A percentile compares a stretch with the other conserved stretches of the same genome.
Conservation (phyloP, 179 eudicot genomes). For the Silene coronaria region DNA sequence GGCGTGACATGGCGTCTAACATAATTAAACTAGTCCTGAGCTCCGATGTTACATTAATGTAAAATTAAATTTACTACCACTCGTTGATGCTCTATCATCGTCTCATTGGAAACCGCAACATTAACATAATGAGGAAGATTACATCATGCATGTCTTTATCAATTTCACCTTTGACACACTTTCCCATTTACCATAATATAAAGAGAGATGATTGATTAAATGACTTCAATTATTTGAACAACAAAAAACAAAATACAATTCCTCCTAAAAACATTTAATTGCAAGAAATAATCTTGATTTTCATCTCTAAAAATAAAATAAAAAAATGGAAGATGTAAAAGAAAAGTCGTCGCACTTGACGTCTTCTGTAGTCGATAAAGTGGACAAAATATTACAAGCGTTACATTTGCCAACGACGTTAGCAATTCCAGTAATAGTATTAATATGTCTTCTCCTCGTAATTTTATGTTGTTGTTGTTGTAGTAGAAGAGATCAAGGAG, state of each 20-base stretch:
- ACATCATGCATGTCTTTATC: no score
- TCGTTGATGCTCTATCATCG: no score
- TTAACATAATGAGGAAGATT: no score
- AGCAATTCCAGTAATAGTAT: not conserved
- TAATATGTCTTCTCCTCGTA: conserved; percentile 5
- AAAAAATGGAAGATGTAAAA: conserved; percentile 7
- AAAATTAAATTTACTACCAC: no score
- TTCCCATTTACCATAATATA: not conserved
- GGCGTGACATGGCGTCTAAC: no score
- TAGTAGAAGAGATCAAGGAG: conserved; percentile 4
- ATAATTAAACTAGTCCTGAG: no score
- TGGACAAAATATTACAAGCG: not conserved
- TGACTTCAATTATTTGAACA: not conserved
- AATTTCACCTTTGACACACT: not conserved
- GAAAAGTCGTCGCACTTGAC: conserved; percentile 10
- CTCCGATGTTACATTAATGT: no score
- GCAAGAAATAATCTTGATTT: not conserved
- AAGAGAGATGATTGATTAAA: not conserved
- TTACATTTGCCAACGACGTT: conserved; percentile 9
- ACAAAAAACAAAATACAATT: not conserved
- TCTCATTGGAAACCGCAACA: no score
- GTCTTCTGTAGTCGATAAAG: not conserved
- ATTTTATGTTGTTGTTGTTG: conserved; percentile 14
- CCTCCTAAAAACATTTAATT: not conserved
- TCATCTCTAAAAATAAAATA: not conserved